Evolutionary conservation across 1,284 basidiomycete genomes (phyloP).

Genomic region (Xerocomus cyaneibrunnescens): DNA sequence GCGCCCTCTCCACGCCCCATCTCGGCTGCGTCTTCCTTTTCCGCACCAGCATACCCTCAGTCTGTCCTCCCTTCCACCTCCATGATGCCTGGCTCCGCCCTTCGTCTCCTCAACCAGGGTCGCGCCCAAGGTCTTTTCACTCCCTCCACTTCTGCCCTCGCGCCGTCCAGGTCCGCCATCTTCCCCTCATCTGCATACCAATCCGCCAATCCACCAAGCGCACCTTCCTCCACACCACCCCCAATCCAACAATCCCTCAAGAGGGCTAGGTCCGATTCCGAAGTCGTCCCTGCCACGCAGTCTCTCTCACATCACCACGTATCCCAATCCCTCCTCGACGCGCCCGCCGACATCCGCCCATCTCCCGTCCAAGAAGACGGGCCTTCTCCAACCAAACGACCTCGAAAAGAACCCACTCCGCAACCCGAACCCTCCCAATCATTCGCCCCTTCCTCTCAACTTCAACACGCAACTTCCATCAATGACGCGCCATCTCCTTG

Average conservation of each 20-base stretch:
- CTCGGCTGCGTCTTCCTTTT: constrained; percentile 53
- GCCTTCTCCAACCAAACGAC: constrained; percentile 64
- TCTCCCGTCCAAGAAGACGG: constrained; percentile 50
- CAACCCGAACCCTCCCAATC: constrained; percentile 26
- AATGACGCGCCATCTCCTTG: constrained; percentile 25
- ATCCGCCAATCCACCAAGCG: constrained; percentile 49
- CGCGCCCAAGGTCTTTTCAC: constrained; percentile 83
- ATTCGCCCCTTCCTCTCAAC: constrained; percentile 17
- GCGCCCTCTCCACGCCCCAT: constrained; percentile 51
- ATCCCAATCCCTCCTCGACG: constrained; percentile 40
- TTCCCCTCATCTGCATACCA: constrained; percentile 37
- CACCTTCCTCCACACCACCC: constrained; percentile 55
- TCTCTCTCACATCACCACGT: constrained; percentile 17
- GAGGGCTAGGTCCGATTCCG: constrained; percentile 47
- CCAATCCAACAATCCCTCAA: constrained; percentile 46
- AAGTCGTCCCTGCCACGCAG: constrained; percentile 31
- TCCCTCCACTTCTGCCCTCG: constrained; percentile 63
- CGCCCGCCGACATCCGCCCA: constrained; percentile 46
- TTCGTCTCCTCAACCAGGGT: constrained; percentile 77
- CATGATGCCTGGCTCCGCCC: constrained; percentile 78
- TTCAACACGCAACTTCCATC: constrained; percentile 15
- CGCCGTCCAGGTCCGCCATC: constrained; percentile 38
- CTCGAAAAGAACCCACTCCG: constrained; percentile 53
- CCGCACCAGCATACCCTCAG: constrained; percentile 46
- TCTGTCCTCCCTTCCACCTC: constrained; percentile 69